Conservation (phyloP, 2,329 filamentous ascomycete genomes). For the Leptographium galeiforme region DNA sequence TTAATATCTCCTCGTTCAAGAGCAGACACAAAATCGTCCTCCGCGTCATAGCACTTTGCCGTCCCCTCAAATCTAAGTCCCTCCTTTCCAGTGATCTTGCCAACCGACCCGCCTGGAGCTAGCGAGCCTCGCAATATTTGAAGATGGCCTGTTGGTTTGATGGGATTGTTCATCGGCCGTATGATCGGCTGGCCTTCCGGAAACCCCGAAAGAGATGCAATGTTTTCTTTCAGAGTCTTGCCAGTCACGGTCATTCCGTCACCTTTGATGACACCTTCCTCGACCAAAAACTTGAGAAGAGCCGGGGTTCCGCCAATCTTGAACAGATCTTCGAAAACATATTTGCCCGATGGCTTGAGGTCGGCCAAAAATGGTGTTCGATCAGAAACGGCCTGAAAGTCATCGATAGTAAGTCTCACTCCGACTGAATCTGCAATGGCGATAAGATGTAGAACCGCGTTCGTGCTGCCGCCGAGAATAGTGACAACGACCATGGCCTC, state of each 20-base stretch:
- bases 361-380: slow-evolving; percentile 69
- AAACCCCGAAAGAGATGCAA: slow-evolving; percentile 60
- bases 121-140: slow-evolving; percentile 79
- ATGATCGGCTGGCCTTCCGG: slow-evolving; percentile 71
- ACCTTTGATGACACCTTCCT: slow-evolving; percentile 70
- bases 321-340: slow-evolving; percentile 73
- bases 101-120: slow-evolving; percentile 74
- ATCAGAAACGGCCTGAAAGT: slow-evolving; percentile 74
- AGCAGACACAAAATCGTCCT: slow-evolving; percentile 65
- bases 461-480: slow-evolving; percentile 73
- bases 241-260: slow-evolving; percentile 74
- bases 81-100: slow-evolving; percentile 91
- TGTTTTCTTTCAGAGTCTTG: slow-evolving; percentile 79
- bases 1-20: slow-evolving; percentile 68
- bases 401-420: slow-evolving; percentile 70
- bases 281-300: slow-evolving; percentile 76
- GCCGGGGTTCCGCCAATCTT: slow-evolving; percentile 78
- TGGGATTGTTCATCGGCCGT: slow-evolving; percentile 64
- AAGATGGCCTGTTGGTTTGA: slow-evolving; percentile 77
- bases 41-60: slow-evolving; percentile 73
- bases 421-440: slow-evolving; percentile 73
- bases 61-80: slow-evolving; percentile 71
- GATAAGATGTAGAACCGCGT: slow-evolving; percentile 73
- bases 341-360: slow-evolving; percentile 74
- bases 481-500: slow-evolving; percentile 75